phyloP scores from a whole-genome alignment of 2,329 filamentous ascomycete genomes.

The Cladosporium sp. region DNA sequence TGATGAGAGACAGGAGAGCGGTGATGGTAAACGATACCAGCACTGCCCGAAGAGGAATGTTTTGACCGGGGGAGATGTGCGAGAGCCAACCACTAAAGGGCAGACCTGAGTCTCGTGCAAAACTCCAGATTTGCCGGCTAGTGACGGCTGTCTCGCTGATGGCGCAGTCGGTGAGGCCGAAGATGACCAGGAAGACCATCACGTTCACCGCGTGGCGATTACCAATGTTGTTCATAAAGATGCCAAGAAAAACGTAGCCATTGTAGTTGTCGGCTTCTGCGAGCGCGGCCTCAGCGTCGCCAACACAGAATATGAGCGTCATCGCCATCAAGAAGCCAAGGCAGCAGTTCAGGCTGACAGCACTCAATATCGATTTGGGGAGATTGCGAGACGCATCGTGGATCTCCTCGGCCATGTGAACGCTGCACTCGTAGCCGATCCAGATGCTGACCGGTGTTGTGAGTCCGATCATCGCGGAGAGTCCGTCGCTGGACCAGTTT shows the following conservation, averaged over 20 bases:
- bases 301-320: conserved; percentile 39
- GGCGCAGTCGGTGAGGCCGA: conserved; percentile 21
- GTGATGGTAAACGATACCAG: conserved; percentile 29
- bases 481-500: too few species aligned
- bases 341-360: conserved; percentile 27
- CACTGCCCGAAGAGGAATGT: conserved; percentile 35
- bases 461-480: too few species aligned
- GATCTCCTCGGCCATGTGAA: conserved; percentile 38
- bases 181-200: conserved; percentile 33
- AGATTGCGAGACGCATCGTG: conserved; percentile 34
- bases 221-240: conserved; percentile 44
- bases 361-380: conserved; percentile 33
- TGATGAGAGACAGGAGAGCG: conserved; percentile 36
- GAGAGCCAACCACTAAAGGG: too few species aligned
- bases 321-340: conserved; percentile 31
- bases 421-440: not conserved
- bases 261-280: conserved; percentile 38
- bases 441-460: too few species aligned
- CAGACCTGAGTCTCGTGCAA: too few species aligned
- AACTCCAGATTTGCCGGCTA: conserved; percentile 19
- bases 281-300: conserved; percentile 41
- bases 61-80: conserved; percentile 17
- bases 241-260: conserved; percentile 47
- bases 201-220: conserved; percentile 33
- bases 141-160: conserved; percentile 45